Conservation (phyloP, 768 basidiomycete genomes). For the Cystobasidium onofrii region DNA sequence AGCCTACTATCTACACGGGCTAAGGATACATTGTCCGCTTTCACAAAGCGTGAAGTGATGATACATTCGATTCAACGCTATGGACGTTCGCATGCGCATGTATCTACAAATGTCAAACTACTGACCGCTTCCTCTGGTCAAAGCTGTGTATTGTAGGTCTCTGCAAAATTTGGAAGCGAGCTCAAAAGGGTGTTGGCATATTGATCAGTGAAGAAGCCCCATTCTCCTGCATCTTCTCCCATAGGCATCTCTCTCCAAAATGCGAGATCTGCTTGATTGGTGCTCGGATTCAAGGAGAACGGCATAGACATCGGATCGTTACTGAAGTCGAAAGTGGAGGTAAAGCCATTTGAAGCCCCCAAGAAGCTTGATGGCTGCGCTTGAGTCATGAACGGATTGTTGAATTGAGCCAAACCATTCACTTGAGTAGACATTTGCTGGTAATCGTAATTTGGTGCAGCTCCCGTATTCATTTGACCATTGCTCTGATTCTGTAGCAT, state of each 20-base stretch:
- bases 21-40: not conserved
- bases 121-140: not conserved
- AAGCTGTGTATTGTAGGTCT: not conserved
- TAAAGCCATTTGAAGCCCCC: not conserved
- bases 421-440: not conserved
- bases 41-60: not conserved
- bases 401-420: not conserved
- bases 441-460: not conserved
- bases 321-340: not conserved
- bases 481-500: not conserved
- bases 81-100: too few relatives aligned
- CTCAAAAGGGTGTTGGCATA: constrained; percentile 15
- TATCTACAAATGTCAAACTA: too few relatives aligned
- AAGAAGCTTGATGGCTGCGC: not conserved
- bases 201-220: constrained; percentile 20
- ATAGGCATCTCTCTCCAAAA: constrained; percentile 31
- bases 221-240: constrained; percentile 17
- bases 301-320: not conserved
- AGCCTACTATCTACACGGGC: too few relatives aligned
- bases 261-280: constrained; percentile 21
- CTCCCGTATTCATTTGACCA: not conserved
- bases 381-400: constrained; percentile 14
- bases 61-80: too few relatives aligned
- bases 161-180: not conserved
- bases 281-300: not conserved